Evolutionary conservation across 495 filamentous ascomycete species (phyloP).

Genomic region (Penicillium pulvis): DNA sequence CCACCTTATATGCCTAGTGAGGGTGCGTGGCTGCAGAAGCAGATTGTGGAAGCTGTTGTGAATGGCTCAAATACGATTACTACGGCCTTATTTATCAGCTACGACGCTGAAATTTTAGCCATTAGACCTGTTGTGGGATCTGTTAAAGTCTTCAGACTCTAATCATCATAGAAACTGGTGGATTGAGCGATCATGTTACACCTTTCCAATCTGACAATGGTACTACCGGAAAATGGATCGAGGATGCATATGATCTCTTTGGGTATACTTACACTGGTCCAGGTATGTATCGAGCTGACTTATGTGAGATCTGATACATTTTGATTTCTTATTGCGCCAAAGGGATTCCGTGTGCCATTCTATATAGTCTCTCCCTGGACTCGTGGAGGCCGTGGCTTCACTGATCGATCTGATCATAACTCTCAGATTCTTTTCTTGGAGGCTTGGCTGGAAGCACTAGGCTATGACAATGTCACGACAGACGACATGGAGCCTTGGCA

Average conservation of each 20-base stretch:
- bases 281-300: slow-evolving; percentile 23
- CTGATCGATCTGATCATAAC: slow-evolving; percentile 58
- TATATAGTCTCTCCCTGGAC: slow-evolving; percentile 61
- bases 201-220: slow-evolving; percentile 54
- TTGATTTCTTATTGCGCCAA: too few species aligned
- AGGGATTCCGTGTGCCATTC: slow-evolving; percentile 46
- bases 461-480: slow-evolving; percentile 47
- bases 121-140: too few species aligned
- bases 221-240: slow-evolving; percentile 57
- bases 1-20: slow-evolving; percentile 56
- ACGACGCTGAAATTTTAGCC: slow-evolving; percentile 32
- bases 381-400: slow-evolving; percentile 55
- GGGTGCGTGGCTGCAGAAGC: slow-evolving; percentile 58
- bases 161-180: slow-evolving; percentile 42
- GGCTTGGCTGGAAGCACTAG: slow-evolving; percentile 47
- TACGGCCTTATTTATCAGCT: slow-evolving; percentile 56
- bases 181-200: slow-evolving; percentile 56
- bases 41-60: slow-evolving; percentile 53
- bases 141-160: too few species aligned
- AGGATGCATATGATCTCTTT: slow-evolving; percentile 50
- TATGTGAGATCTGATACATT: too few species aligned
- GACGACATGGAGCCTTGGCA: slow-evolving; percentile 36
- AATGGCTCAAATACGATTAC: slow-evolving; percentile 46
- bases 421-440: slow-evolving; percentile 60
- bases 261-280: slow-evolving; percentile 55